These are phyloP conservation scores for Ophiosphaerella korrae DNA, from an alignment of 2,329 filamentous ascomycete genomes.

Conservation along the genomic window DNA sequence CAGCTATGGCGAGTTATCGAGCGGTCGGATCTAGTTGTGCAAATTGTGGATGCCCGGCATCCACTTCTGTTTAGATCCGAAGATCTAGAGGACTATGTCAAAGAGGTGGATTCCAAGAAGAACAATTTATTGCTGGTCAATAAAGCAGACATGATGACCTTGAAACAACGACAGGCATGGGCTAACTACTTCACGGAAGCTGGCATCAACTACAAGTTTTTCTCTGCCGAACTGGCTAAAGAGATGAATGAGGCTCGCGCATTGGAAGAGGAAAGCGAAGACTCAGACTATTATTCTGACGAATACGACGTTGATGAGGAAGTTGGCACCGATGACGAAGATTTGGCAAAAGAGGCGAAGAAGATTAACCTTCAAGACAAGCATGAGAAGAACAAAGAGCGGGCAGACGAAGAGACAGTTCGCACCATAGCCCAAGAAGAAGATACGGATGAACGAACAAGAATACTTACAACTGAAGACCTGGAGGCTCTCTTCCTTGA, in stretches of 20 bases:
- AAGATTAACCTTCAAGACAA: slow-evolving; percentile 55
- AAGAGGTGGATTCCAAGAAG: slow-evolving; percentile 86
- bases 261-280: slow-evolving; percentile 57
- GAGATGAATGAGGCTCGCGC: slow-evolving; percentile 79
- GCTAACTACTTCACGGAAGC: slow-evolving; percentile 81
- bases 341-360: slow-evolving; percentile 50
- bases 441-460: slow-evolving; percentile 53
- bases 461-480: slow-evolving; percentile 91
- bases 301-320: slow-evolving; percentile 53
- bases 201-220: slow-evolving; percentile 90
- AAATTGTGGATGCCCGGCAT: slow-evolving; percentile 97
- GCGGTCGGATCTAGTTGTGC: slow-evolving; percentile 90
- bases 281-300: slow-evolving; percentile 43
- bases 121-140: slow-evolving; percentile 93
- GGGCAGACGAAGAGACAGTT: slow-evolving; percentile 48
- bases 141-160: slow-evolving; percentile 99
- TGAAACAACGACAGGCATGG: slow-evolving; percentile 81
- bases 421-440: slow-evolving; percentile 42
- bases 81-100: slow-evolving; percentile 91
- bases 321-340: slow-evolving; percentile 57
- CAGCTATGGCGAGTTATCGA: slow-evolving; percentile 98
- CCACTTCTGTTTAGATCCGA: slow-evolving; percentile 92
- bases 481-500: slow-evolving; percentile 85
- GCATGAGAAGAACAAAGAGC: slow-evolving; percentile 48
- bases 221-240: slow-evolving; percentile 90